Base-by-base conservation (phyloP, 228 moss, liverwort and hornwort genomes). In the Sphagnum magellanicum region DNA sequence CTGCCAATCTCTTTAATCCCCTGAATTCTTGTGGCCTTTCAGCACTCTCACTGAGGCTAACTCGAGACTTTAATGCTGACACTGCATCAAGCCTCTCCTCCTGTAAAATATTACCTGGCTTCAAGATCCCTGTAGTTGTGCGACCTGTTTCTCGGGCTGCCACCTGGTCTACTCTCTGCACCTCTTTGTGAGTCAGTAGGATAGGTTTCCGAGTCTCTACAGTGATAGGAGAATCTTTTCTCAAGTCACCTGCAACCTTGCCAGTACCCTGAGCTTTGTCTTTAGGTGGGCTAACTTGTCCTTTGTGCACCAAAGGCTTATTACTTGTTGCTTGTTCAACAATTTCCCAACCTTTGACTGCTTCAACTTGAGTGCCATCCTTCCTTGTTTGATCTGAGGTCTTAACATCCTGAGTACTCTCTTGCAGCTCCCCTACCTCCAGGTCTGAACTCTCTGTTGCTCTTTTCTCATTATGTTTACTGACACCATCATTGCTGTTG, bases 391-490 rank as follows among this genome's bases (percentile, higher is more conserved):
- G 51, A 16, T 85, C 91, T 63, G 75, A 59, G 70, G 75, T 82
- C 78, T 87, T 78, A 62, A 74, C 63, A 77, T 81, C 87, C 32
- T 2, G 32, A 60, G 84, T 81, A 72, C 85, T 75, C 59, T 98
- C 93, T 70, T 88, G 88, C 83, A 91, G 80, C 67, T 98, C 97
- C 67, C 93, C 97, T 58, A 87, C 79, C 76, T 98, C 93, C 63
- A 90, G 71, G 75, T 91, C 96, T 61, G 86, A 83, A 72, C 71
- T 68, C 48, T 77, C 74, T 69, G 67, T 66, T 70, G 67, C 58
- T 73, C 76, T 82, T 64, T 77, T 87, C 59, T 86, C 84, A 72
- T 70, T 86, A 73, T 79, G 79, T 64, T 73, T 79, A 67, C 67
- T 71, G 12, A 75, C 68, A 32, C 32, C 32, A 58, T 75, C 72